Evolutionary conservation across 768 basidiomycete species (phyloP).

Genomic region (Termitomyces heimii): DNA sequence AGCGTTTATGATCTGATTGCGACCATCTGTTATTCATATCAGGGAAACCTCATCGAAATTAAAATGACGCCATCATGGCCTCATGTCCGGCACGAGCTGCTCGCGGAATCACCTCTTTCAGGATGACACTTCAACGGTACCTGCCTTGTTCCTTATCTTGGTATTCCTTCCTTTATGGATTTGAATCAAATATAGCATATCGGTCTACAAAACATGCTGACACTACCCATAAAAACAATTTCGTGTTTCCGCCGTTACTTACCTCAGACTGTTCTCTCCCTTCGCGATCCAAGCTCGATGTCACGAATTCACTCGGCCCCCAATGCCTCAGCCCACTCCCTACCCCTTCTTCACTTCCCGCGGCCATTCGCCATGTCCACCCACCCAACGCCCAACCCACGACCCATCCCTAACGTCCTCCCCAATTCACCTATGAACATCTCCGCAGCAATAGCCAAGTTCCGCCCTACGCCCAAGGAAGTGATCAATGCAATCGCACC

Average conservation of each 20-base stretch:
- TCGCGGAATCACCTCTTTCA: neutral
- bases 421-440: slow-evolving; percentile 6
- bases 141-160: neutral
- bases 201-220: neutral
- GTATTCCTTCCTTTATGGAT: neutral
- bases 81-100: slow-evolving; percentile 8
- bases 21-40: neutral
- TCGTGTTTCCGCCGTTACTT: neutral
- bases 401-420: neutral
- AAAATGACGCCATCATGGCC: slow-evolving; percentile 11
- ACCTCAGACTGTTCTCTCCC: neutral
- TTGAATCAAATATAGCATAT: neutral
- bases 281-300: neutral
- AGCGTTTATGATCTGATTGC: neutral
- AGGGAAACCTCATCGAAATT: neutral
- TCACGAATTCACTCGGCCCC: slow-evolving; percentile 3
- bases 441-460: slow-evolving; percentile 30
- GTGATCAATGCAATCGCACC: slow-evolving; percentile 40
- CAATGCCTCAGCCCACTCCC: slow-evolving; percentile 1
- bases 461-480: slow-evolving; percentile 34
- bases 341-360: neutral
- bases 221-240: slow-evolving; percentile 4
- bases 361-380: neutral
- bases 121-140: neutral
- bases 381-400: neutral